Evolutionary conservation across 495 filamentous ascomycete species (phyloP).

Genomic region (Aspergillus ostianus): DNA sequence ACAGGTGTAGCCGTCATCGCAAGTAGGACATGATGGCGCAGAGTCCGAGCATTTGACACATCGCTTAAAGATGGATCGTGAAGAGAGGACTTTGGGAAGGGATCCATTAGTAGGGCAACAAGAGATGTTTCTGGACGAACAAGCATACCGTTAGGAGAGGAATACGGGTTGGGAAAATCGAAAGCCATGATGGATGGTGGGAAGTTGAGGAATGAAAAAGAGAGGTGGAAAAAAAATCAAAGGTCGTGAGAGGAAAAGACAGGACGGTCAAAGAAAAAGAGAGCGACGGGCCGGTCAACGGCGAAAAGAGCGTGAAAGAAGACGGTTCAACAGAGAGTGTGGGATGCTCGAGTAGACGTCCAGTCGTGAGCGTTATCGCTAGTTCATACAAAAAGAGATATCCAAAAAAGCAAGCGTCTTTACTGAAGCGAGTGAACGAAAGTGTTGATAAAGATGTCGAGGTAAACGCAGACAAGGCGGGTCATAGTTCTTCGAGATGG

Average conservation of each 20-base stretch:
- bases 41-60: slow-evolving; percentile 41
- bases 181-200: slow-evolving; percentile 30
- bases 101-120: slow-evolving; percentile 5
- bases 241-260: slow-evolving; percentile 11
- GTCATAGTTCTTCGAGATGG: slow-evolving; percentile 27
- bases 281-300: slow-evolving; percentile 33
- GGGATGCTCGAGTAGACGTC: slow-evolving; percentile 39
- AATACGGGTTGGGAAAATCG: slow-evolving; percentile 22
- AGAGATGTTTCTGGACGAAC: neutral
- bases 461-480: slow-evolving; percentile 18
- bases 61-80: slow-evolving; percentile 41
- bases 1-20: slow-evolving; percentile 50
- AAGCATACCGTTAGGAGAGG: slow-evolving; percentile 24
- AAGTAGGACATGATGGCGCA: slow-evolving; percentile 51
- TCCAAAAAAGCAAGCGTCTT: slow-evolving; percentile 24
- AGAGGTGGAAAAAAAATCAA: slow-evolving; percentile 7
- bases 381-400: slow-evolving; percentile 26
- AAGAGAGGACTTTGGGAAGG: slow-evolving; percentile 20
- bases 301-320: slow-evolving; percentile 24
- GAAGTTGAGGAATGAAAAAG: slow-evolving; percentile 11
- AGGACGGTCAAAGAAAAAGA: slow-evolving; percentile 12
- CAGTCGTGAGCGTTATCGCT: slow-evolving; percentile 41
- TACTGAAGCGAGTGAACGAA: neutral
- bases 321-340: slow-evolving; percentile 25
- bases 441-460: slow-evolving; percentile 9